Base-by-base conservation (phyloP, 1,284 basidiomycete species). In the Stereum hirsutum region DNA sequence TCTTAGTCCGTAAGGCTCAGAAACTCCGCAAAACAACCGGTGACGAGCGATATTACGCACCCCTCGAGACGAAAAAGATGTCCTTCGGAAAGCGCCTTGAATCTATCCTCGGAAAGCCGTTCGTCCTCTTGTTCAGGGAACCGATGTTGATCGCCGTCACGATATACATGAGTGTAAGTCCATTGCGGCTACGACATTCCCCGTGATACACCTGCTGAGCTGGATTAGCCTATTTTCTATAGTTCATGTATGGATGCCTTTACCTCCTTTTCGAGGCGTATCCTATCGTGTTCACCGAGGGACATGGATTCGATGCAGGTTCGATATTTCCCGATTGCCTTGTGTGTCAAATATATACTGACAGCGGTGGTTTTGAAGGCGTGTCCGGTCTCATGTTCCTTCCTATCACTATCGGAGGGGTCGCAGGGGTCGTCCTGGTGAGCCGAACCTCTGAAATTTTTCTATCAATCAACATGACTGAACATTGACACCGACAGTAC, bases 141-240 rank as follows among this genome's bases (percentile, higher is more conserved):
- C 88, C 88, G 0, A 89, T 91, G 76, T 63, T 92, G 6, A 60
- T 84, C 7, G 73, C 77, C 8, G 62, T 85, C 33, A 89, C 85
- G 0, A 32, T 79, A 6, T 90, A 88, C 62, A 69, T 76, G 66
- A 75, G 75, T 42, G 69, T 81, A 51, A 52, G 74, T 65, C 12
- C 3, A 12, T 30, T 31, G 17, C 12, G 4, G 15, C 33, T 17
- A 35, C 17, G 11, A 24, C 19, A 3, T 20, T 19, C 6, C 34
- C 23, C 35, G 12, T 34, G 17, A 11, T 15, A 5, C 15, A 11
- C 21, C 8, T 15, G 15, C 15, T 15, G 39, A 15, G 7, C 20
- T 25, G 6, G 14, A 45, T 26, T 17, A 17, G 15, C 17, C 33
- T 24, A 44, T 15, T 46, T 21, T n/a, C 7, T 57, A 54, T 49